Conservation (phyloP, 495 filamentous ascomycete genomes). For the Penicillium daleae region DNA sequence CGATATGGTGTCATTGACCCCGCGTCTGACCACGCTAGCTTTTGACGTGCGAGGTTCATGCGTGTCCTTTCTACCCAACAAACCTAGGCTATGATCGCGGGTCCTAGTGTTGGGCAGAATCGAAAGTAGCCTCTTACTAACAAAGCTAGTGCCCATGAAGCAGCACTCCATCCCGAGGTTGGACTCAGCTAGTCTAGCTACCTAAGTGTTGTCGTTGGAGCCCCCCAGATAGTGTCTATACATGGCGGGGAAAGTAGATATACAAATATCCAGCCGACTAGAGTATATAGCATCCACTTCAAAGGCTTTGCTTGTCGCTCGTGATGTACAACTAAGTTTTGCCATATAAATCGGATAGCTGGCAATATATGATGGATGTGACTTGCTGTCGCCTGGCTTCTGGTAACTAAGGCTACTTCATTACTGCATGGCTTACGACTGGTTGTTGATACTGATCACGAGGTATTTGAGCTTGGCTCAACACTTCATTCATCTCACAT, state of each 20-base stretch:
- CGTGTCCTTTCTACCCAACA: conserved; percentile 1
- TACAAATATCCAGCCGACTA: not conserved
- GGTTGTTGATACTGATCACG: too few species aligned
- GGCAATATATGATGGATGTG: not conserved
- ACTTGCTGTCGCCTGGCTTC: not conserved
- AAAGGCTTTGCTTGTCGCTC: not conserved
- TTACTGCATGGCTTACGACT: not conserved
- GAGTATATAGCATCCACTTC: not conserved
- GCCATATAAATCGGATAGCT: too few species aligned
- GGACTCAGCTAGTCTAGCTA: not conserved
- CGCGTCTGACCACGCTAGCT: not conserved
- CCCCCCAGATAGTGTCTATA: not conserved
- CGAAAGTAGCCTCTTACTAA: conserved; percentile 2
- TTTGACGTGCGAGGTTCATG: not conserved
- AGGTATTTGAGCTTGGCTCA: not conserved
- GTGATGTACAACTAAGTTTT: too few species aligned
- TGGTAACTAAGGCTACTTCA: not conserved
- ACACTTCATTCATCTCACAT: too few species aligned
- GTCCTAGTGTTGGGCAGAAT: conserved; percentile 4
- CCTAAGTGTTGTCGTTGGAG: not conserved
- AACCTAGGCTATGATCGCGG: not conserved
- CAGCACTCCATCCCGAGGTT: not conserved
- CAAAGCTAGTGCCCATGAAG: not conserved
- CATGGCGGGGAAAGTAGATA: not conserved
- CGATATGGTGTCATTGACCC: conserved; percentile 2